Conservation (phyloP, 108 stramenopile species). For the Conticribra weissflogii region DNA sequence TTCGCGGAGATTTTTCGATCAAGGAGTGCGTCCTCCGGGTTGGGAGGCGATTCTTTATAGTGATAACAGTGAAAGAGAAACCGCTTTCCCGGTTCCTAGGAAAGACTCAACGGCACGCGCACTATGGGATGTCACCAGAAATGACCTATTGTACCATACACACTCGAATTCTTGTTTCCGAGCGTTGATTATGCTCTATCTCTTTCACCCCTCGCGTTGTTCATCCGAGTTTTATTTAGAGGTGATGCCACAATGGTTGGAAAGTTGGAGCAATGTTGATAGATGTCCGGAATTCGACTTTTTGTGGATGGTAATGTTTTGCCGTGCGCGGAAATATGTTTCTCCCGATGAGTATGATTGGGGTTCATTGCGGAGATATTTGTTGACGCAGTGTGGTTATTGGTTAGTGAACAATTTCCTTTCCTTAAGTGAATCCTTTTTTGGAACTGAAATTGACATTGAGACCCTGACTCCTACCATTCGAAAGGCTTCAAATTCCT, state of each 20-base stretch:
- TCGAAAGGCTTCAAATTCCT: constrained; percentile 65
- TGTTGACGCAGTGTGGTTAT: constrained; percentile 76
- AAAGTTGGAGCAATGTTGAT: constrained; percentile 84
- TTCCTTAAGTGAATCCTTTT: no score
- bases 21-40: constrained; percentile 60
- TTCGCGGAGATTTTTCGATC: constrained; percentile 83
- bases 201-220: constrained; percentile 84
- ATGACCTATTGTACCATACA: constrained; percentile 73
- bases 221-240: constrained; percentile 60
- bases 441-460: no score
- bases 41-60: neutral
- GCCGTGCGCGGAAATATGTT: constrained; percentile 82
- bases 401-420: constrained; percentile 46
- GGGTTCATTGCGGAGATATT: constrained; percentile 67
- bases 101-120: constrained; percentile 61
- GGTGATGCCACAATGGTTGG: constrained; percentile 74
- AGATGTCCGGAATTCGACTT: constrained; percentile 88
- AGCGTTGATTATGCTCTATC: constrained; percentile 72
- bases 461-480: no score
- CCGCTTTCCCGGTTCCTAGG: neutral
- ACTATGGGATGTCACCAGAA: constrained; percentile 75
- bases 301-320: constrained; percentile 85
- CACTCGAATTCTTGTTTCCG: constrained; percentile 89
- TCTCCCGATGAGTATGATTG: constrained; percentile 62
- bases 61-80: constrained; percentile 16